phyloP scores from a whole-genome alignment of 2,329 filamentous ascomycete species.

The Xylariaceae sp. region DNA sequence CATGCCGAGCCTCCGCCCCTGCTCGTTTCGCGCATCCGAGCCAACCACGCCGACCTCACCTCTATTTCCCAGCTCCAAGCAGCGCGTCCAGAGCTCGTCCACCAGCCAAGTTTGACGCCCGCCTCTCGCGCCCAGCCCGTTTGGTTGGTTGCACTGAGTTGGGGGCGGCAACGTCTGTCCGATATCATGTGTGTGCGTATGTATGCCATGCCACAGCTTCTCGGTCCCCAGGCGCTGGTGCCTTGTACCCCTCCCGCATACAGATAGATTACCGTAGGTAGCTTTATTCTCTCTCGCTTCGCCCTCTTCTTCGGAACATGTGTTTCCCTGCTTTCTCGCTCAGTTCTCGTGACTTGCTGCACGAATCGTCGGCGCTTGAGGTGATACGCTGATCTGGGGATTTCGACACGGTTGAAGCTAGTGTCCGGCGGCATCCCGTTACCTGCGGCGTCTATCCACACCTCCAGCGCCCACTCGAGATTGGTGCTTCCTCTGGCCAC shows the following conservation, averaged over 20 bases:
- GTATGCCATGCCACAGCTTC: too few species aligned
- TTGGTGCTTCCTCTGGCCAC: slow-evolving; percentile 34
- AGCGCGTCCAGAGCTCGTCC: too few species aligned
- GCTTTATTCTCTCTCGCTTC: neutral
- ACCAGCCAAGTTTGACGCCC: too few species aligned
- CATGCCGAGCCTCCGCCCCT: slow-evolving; percentile 18
- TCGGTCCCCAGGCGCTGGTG: too few species aligned
- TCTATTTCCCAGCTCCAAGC: slow-evolving; percentile 24
- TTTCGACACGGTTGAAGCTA: slow-evolving; percentile 24
- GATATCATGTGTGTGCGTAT: too few species aligned
- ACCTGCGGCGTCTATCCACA: slow-evolving; percentile 45
- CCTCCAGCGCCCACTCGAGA: slow-evolving; percentile 39
- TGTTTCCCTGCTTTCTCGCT: slow-evolving; percentile 10
- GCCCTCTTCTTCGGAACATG: slow-evolving; percentile 2
- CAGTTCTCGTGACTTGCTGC: slow-evolving; percentile 22
- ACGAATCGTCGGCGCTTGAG: slow-evolving; percentile 16
- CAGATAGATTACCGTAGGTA: too few species aligned
- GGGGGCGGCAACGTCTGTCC: too few species aligned
- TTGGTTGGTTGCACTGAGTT: too few species aligned
- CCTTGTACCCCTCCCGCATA: too few species aligned
- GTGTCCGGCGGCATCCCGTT: slow-evolving; percentile 36
- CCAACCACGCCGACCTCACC: slow-evolving; percentile 3
- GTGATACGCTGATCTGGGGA: slow-evolving; percentile 24
- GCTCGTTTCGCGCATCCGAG: slow-evolving; percentile 12
- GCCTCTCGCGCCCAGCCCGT: too few species aligned